Conservation (phyloP, 106 monocot genomes). For the Dioscorea dumetorum region DNA sequence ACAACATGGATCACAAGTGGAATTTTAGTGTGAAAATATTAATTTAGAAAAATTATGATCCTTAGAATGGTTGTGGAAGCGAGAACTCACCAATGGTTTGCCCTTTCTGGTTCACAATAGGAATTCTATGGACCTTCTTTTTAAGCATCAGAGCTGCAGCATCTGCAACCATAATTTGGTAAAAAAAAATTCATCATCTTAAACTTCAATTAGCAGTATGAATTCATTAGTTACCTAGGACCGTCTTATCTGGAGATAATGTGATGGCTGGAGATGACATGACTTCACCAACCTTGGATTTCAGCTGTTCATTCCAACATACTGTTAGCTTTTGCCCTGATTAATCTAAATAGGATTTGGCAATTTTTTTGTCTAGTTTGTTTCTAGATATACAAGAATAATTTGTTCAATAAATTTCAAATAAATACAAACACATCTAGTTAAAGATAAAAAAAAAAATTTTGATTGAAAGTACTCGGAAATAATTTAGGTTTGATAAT, state of each 20-base stretch:
- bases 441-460: no score
- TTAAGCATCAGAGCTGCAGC: constrained; percentile 68
- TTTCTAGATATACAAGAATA: no score
- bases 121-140: constrained; percentile 56
- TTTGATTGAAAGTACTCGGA: no score
- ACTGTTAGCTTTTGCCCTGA: not conserved
- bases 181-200: not conserved
- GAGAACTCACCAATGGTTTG: constrained; percentile 39
- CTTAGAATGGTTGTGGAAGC: not conserved
- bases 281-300: constrained; percentile 66
- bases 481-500: no score
- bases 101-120: constrained; percentile 29
- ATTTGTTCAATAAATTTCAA: no score
- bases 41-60: not conserved
- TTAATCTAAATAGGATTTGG: no score
- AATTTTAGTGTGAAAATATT: not conserved
- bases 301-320: constrained; percentile 35
- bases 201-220: not conserved
- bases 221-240: constrained; percentile 51
- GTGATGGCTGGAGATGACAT: constrained; percentile 87
- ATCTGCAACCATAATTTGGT: constrained; percentile 21
- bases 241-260: constrained; percentile 62
- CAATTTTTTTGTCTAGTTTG: not conserved
- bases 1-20: not conserved
- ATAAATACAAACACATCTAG: not conserved